Conservation (phyloP, 345 rosid species). For the Isatis tinctoria region DNA sequence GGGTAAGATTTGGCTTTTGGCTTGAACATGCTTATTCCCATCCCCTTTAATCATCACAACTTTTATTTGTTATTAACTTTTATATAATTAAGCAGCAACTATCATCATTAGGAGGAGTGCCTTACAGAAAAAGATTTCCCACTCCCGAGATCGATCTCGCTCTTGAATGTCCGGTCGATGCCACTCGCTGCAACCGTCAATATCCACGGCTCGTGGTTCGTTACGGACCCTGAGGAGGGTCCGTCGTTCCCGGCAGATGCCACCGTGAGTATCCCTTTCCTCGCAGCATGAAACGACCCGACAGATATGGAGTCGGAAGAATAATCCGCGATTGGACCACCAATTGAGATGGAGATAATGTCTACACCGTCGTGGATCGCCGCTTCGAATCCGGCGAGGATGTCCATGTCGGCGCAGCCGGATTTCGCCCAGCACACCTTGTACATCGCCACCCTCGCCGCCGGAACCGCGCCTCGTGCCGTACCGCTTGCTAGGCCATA, state of each 20-base stretch:
- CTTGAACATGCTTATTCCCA: conserved; percentile 56
- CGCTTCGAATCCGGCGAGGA: conserved; percentile 78
- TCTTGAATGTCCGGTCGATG: conserved; percentile 64
- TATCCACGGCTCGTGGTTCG: conserved; percentile 86
- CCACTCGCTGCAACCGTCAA: conserved; percentile 87
- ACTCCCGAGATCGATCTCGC: conserved; percentile 58
- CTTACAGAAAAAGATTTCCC: conserved; percentile 51
- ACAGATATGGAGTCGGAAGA: conserved; percentile 51
- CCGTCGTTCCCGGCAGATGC: conserved; percentile 84
- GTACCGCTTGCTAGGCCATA: conserved; percentile 65
- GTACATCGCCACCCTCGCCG: conserved; percentile 72
- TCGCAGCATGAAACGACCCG: conserved; percentile 80
- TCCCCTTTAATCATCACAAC: conserved; percentile 40
- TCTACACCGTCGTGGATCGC: conserved; percentile 82
- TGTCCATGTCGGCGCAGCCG: conserved; percentile 83
- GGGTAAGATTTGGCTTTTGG: conserved; percentile 57
- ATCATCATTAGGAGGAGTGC: not conserved
- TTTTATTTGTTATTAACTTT: too few relatives aligned
- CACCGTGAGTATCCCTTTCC: conserved; percentile 74
- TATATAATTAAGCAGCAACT: too few relatives aligned
- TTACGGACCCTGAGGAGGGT: conserved; percentile 43
- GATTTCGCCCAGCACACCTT: conserved; percentile 78
- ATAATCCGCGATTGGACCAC: conserved; percentile 44
- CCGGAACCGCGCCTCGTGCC: conserved; percentile 79
- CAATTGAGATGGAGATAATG: conserved; percentile 69